phyloP scores from a whole-genome alignment of 2,329 filamentous ascomycete species.

The Apiospora marii region DNA sequence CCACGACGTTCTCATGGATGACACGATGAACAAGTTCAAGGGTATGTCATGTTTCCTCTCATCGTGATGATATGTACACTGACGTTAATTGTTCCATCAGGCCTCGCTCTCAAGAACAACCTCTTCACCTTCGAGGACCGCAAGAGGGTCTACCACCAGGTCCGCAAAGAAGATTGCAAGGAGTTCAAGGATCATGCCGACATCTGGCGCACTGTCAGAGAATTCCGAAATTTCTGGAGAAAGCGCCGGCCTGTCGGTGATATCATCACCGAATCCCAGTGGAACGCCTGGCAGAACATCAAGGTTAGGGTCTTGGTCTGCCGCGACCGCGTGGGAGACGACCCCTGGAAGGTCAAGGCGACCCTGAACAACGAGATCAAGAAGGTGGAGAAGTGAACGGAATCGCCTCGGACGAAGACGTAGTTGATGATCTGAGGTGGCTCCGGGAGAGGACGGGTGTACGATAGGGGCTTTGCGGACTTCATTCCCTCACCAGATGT shows the following conservation, averaged over 20 bases:
- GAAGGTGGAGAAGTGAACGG: not conserved
- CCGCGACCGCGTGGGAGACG: not conserved
- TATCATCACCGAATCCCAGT: not conserved
- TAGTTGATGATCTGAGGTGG: not conserved
- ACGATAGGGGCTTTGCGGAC: not conserved
- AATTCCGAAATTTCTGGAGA: not conserved
- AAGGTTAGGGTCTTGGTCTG: conserved; percentile 18
- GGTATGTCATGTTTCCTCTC: not conserved
- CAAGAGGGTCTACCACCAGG: conserved; percentile 33
- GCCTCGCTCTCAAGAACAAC: conserved; percentile 24
- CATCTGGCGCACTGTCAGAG: not conserved
- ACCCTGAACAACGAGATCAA: conserved; percentile 1
- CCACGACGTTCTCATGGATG: not conserved
- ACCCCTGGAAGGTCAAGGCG: conserved; percentile 9
- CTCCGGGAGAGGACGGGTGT: not conserved
- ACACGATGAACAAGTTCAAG: conserved; percentile 19
- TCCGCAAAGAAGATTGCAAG: conserved; percentile 23
- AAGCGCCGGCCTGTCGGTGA: not conserved
- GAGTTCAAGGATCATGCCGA: not conserved
- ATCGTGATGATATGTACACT: too few species aligned
- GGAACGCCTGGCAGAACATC: not conserved
- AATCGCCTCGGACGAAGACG: not conserved
- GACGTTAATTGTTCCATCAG: conserved; percentile 26
- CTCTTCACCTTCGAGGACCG: conserved; percentile 33
- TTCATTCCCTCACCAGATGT: not conserved